A percentile compares a stretch with the other conserved stretches of the same genome.
Conservation (phyloP, 495 filamentous ascomycete species). For the Annulohypoxylon bovei region DNA sequence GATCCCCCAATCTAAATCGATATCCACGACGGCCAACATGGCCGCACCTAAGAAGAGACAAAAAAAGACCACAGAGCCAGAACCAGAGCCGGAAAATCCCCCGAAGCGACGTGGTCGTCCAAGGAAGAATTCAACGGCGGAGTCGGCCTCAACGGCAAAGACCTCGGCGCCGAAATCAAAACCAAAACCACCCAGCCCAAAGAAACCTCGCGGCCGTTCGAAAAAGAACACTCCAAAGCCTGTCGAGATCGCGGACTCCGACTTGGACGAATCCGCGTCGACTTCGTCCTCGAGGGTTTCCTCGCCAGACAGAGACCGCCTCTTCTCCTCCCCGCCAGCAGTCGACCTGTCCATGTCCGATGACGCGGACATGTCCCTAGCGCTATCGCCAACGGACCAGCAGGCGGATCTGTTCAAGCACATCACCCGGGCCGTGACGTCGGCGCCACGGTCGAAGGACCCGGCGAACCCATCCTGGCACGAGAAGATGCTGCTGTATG, state of each 20-base stretch:
- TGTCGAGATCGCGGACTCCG: constrained; percentile 74
- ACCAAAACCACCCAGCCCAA: constrained; percentile 35
- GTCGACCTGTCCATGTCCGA: constrained; percentile 51
- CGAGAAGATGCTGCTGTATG: constrained; percentile 93
- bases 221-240: constrained; percentile 33
- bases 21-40: constrained; percentile 37
- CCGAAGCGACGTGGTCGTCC: constrained; percentile 57
- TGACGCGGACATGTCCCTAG: constrained; percentile 53
- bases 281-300: constrained; percentile 49
- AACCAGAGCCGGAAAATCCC: constrained; percentile 19
- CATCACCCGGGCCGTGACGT: constrained; percentile 73
- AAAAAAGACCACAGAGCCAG: neutral
- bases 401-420: constrained; percentile 62
- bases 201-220: constrained; percentile 24
- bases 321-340: constrained; percentile 50
- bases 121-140: constrained; percentile 45
- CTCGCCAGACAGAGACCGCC: constrained; percentile 47
- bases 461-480: constrained; percentile 72
- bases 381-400: constrained; percentile 47
- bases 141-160: constrained; percentile 25
- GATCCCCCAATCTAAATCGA: constrained; percentile 17
- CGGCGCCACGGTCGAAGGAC: constrained; percentile 60
- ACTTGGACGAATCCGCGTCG: constrained; percentile 24
- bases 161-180: constrained; percentile 25
- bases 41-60: constrained; percentile 17